These are phyloP conservation scores for Helichrysum umbraculigerum DNA, from an alignment of 129 eudicot genomes.

Conservation along the genomic window DNA sequence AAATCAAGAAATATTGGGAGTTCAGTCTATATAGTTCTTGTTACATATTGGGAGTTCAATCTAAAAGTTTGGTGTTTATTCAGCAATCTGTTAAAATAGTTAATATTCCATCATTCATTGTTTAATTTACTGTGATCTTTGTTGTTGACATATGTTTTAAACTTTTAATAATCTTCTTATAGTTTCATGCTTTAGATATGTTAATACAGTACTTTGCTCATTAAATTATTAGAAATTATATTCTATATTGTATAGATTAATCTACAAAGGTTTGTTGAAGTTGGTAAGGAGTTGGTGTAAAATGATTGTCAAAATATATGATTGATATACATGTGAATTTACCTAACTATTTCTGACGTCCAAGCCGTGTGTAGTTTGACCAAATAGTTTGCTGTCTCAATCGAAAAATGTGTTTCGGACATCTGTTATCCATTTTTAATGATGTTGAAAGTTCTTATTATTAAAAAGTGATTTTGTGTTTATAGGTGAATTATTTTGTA, in stretches of 20 bases:
- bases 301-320: neutral
- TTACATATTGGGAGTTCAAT: neutral
- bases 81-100: neutral
- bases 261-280: neutral
- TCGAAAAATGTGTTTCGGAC: constrained; percentile 5
- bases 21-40: too few species aligned
- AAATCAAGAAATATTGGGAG: neutral
- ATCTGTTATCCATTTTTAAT: neutral
- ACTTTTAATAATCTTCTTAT: neutral
- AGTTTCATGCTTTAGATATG: constrained; percentile 5
- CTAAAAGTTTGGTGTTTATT: too few species aligned
- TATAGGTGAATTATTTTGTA: neutral
- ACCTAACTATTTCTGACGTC: neutral
- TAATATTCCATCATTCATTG: neutral
- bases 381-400: neutral
- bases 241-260: neutral
- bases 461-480: constrained; percentile 10
- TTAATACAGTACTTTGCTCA: constrained; percentile 9
- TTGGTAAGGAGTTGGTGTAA: neutral
- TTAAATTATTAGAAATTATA: neutral
- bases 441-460: neutral
- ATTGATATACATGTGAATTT: neutral
- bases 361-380: neutral
- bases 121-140: neutral
- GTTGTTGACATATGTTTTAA: neutral